Base-by-base conservation (phyloP, 768 basidiomycete genomes). In the Agrocybe pediades region DNA sequence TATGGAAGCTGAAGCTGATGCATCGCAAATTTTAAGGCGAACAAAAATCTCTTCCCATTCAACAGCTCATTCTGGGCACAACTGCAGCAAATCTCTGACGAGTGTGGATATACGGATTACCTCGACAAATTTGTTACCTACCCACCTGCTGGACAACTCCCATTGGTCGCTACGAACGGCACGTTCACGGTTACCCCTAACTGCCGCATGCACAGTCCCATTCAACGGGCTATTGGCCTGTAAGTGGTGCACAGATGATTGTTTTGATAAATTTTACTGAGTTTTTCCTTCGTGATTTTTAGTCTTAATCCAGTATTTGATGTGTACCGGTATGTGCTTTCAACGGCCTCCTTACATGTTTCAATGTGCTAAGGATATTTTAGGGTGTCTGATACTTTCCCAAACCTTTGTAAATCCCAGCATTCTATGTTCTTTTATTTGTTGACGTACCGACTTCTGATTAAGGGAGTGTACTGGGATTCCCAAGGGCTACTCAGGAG, bases 81-180 rank as follows among this genome's bases (percentile, higher is more conserved):
- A 39, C 74, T 89, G 15, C 79, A 88, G 55, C 64, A 74, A 9
- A 75, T 73, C 16, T 81, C 85, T 0, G 79, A 74, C 2, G 50
- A 53, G 23, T 89, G 87, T 67, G 80, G 81, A 17, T 89, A 85
- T 62, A 73, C 83, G 0, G 74, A 78, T 56, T 89, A 88, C 59
- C 70, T 85, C 3, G 76, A 81, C 19, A 76, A 84, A 47, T 76
- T 83, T 58, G 79, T 86, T 26, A 85, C 78, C 1, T 89, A 82
- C 59, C 87, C 87, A 3, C 88, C 87, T 0, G 68, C 73, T 17
- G 84, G 83, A 0, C 76, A 74, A 25, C 74, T 89, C 33, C 86
- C 87, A 16, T 74, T 89, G 16, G 79, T 79, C 9, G 73, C 66
- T 9, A 73, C 55, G 51, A 81, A 65, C 60, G 76, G 69, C 42